These are phyloP conservation scores for Atractiella rhizophila DNA, from an alignment of 768 basidiomycete species.

Conservation along the genomic window DNA sequence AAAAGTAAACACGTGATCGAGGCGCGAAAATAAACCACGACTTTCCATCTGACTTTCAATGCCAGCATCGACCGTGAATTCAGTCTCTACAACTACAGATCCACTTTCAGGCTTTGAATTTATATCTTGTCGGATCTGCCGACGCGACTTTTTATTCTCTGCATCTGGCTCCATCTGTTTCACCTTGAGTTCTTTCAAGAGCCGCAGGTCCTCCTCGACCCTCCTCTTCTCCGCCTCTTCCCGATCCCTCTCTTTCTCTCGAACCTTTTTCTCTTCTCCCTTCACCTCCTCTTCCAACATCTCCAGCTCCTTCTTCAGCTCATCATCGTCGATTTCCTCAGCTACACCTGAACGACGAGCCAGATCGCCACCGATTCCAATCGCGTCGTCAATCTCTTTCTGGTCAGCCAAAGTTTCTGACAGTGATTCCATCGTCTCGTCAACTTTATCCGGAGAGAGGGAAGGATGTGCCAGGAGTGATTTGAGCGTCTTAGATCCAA, in stretches of 20 bases:
- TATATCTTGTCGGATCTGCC: no score
- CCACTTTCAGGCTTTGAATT: no score
- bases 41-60: no score
- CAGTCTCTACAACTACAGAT: no score
- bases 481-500: slow-evolving; percentile 50
- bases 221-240: slow-evolving; percentile 6
- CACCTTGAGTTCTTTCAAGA: no score
- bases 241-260: slow-evolving; percentile 5
- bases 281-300: slow-evolving; percentile 24
- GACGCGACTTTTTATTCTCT: no score
- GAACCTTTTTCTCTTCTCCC: slow-evolving; percentile 9
- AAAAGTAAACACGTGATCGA: no score
- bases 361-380: slow-evolving; percentile 40
- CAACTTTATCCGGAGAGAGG: slow-evolving; percentile 48
- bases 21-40: no score
- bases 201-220: slow-evolving; percentile 13
- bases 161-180: no score
- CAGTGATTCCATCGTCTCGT: slow-evolving; percentile 65
- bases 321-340: slow-evolving; percentile 37
- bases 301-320: slow-evolving; percentile 35
- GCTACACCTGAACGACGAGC: slow-evolving; percentile 32
- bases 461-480: slow-evolving; percentile 55
- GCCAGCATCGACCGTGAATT: no score
- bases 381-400: slow-evolving; percentile 52
- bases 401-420: slow-evolving; percentile 61